These are phyloP conservation scores for Calonectria pteridis DNA, from an alignment of 2,329 filamentous ascomycete genomes.

Conservation along the genomic window DNA sequence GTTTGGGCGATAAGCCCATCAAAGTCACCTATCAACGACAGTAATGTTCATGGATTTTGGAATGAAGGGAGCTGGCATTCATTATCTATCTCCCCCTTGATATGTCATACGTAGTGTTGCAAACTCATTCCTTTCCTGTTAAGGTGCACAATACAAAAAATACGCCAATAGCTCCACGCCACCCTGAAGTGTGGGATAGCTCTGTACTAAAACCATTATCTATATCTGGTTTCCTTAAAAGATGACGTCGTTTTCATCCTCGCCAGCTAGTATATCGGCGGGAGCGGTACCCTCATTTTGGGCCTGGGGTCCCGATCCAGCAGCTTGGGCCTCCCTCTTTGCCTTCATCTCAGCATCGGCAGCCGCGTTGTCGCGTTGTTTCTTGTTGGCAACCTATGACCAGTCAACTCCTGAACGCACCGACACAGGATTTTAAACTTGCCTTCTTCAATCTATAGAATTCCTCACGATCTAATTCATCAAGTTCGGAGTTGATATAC, in stretches of 20 bases:
- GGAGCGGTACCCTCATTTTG: conserved; percentile 54
- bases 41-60: conserved; percentile 55
- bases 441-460: conserved; percentile 97
- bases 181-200: background rate
- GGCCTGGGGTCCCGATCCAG: conserved; percentile 50
- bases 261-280: conserved; percentile 78
- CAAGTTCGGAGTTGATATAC: conserved; percentile 98
- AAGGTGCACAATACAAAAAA: background rate
- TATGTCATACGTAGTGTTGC: too few species aligned
- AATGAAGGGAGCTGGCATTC: conserved; percentile 4
- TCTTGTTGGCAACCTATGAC: conserved; percentile 78
- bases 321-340: conserved; percentile 69
- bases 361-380: conserved; percentile 80
- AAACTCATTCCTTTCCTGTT: background rate
- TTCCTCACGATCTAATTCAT: conserved; percentile 97
- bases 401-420: conserved; percentile 20
- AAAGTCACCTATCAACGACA: conserved; percentile 98
- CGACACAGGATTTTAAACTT: background rate
- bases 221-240: conserved; percentile 66
- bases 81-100: background rate
- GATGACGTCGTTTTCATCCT: conserved; percentile 88
- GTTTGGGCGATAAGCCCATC: conserved; percentile 81
- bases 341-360: conserved; percentile 82
- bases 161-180: background rate
- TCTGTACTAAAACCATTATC: background rate